A percentile compares a stretch with the other conserved stretches of the same genome.
Conservation (phyloP, 2,329 filamentous ascomycete species). For the Didymellaceae sp. region DNA sequence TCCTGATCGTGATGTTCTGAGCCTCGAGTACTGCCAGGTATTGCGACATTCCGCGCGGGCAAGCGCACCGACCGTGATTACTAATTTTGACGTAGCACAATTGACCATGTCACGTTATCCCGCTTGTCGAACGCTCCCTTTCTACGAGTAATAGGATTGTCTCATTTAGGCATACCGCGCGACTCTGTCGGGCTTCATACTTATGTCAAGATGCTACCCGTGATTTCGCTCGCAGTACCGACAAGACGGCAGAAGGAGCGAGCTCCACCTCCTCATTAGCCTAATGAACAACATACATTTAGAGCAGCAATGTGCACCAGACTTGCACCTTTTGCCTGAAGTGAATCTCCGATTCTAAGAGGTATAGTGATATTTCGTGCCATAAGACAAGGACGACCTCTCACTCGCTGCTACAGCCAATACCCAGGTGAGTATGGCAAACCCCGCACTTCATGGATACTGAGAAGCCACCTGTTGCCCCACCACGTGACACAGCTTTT, state of each 20-base stretch:
- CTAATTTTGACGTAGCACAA: conserved; percentile 1
- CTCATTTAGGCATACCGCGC: conserved; percentile 27
- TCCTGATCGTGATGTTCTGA: too few species aligned
- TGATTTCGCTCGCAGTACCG: conserved; percentile 11
- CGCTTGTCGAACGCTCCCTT: neutral
- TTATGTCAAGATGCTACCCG: conserved; percentile 20
- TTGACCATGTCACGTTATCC: neutral
- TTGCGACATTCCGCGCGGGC: neutral
- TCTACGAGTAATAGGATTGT: neutral
- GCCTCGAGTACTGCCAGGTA: too few species aligned
- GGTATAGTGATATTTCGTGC: neutral
- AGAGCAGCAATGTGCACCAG: conserved; percentile 7
- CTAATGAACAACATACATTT: conserved; percentile 34
- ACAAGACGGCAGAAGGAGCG: conserved; percentile 35
- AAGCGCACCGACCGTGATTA: conserved; percentile 4
- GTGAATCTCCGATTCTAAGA: neutral
- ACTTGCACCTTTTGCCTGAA: neutral
- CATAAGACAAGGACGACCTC: neutral
- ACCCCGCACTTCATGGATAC: conserved; percentile 19
- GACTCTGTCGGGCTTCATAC: conserved; percentile 27
- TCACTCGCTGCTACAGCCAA: neutral
- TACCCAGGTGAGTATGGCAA: conserved; percentile 26
- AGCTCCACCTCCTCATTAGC: conserved; percentile 39
- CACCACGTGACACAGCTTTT: neutral
- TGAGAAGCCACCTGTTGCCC: conserved; percentile 10